phyloP scores from a whole-genome alignment of 306 rosid species.

The Vicia sativa region DNA sequence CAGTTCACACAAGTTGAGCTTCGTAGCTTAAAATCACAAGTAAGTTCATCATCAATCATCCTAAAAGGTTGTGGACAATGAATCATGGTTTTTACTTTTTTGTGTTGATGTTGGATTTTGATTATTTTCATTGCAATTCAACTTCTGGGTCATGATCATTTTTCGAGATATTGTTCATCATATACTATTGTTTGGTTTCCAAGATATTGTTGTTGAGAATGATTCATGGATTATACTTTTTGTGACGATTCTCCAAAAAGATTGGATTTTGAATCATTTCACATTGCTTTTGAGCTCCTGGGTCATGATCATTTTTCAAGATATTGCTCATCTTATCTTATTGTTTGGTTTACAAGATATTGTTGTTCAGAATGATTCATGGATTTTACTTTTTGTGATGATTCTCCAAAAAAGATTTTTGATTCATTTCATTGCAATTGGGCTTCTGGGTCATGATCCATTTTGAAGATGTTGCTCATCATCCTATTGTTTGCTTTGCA shows the following conservation, averaged over 20 bases:
- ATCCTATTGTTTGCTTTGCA: constrained; percentile 5
- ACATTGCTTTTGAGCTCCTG: not conserved
- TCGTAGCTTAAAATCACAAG: constrained; percentile 82
- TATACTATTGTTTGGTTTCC: not conserved
- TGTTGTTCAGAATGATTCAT: too few species aligned
- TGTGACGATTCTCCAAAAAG: not conserved
- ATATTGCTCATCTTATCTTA: not conserved
- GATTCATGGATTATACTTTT: not conserved
- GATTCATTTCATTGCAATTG: not conserved
- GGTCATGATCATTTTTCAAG: not conserved
- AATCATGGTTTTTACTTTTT: not conserved
- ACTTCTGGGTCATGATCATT: too few species aligned
- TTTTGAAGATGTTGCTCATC: not conserved
- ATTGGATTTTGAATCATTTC: constrained; percentile 3
- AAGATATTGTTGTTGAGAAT: not conserved
- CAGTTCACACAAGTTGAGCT: constrained; percentile 99
- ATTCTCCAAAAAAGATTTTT: not conserved
- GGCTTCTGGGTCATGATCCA: not conserved
- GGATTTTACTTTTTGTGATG: not conserved
- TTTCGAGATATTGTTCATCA: too few species aligned
- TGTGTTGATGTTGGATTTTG: too few species aligned
- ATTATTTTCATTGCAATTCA: too few species aligned
- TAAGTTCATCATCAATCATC: constrained; percentile 44
- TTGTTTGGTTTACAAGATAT: constrained; percentile 10
- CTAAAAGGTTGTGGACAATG: not conserved